These are phyloP conservation scores for Trifolium repens DNA, from an alignment of 306 rosid genomes.

Conservation along the genomic window DNA sequence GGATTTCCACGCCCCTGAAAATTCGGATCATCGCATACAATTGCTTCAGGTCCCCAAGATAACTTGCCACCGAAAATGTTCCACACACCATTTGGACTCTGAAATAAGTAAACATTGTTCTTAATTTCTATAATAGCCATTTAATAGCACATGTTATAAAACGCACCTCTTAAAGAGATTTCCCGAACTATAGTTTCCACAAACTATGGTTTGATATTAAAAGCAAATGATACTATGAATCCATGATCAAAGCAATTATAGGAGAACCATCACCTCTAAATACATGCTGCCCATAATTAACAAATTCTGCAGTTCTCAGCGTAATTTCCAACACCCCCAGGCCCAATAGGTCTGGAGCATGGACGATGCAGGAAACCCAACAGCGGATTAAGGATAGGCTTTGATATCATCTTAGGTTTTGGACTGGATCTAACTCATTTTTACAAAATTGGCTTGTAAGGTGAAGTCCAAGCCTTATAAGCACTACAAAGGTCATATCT, in stretches of 20 bases:
- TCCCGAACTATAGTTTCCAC: slow-evolving; percentile 23
- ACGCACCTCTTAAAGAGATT: slow-evolving; percentile 24
- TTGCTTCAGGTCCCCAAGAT: slow-evolving; percentile 85
- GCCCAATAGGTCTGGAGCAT: not conserved
- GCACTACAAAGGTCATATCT: not conserved
- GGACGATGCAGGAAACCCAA: not conserved
- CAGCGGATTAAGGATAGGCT: not conserved
- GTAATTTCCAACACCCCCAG: not conserved
- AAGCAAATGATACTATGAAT: slow-evolving; percentile 8
- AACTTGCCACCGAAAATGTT: slow-evolving; percentile 83
- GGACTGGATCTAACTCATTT: not conserved
- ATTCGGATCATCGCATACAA: slow-evolving; percentile 83
- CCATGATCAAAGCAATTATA: slow-evolving; percentile 6
- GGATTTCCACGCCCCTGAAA: slow-evolving; percentile 79
- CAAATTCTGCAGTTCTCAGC: not conserved
- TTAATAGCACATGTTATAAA: slow-evolving; percentile 8
- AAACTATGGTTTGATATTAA: slow-evolving; percentile 21
- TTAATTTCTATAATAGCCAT: slow-evolving; percentile 23
- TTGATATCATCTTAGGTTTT: not conserved
- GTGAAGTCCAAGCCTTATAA: not conserved
- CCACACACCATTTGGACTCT: slow-evolving; percentile 87
- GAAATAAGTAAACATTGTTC: slow-evolving; percentile 46
- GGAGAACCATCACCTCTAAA: slow-evolving; percentile 15
- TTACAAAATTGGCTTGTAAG: not conserved
- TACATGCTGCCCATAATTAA: slow-evolving; percentile 1